phyloP scores from a whole-genome alignment of 1,139 yeast species.

The Blastobotrys capitulatus region DNA sequence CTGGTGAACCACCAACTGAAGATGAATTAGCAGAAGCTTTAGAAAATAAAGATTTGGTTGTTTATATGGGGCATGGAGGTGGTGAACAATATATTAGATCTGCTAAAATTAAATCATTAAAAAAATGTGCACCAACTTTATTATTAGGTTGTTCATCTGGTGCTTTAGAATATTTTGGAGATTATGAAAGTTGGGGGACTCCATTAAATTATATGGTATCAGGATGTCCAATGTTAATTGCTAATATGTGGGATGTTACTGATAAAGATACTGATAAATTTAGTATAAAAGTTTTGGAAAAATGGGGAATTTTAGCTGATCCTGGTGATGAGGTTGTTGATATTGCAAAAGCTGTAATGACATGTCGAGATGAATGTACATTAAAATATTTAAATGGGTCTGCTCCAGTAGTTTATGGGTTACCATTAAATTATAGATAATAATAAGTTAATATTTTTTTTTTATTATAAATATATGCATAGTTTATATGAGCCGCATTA shows the following conservation, averaged over 20 bases:
- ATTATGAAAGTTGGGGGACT: slow-evolving; percentile 71
- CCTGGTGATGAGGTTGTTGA: slow-evolving; percentile 21
- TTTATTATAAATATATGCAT: not conserved
- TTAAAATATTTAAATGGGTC: slow-evolving; percentile 70
- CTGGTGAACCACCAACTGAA: slow-evolving; percentile 55
- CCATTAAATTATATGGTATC: slow-evolving; percentile 69
- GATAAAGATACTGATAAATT: slow-evolving; percentile 90
- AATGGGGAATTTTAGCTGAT: slow-evolving; percentile 51
- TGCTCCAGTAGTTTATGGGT: slow-evolving; percentile 74
- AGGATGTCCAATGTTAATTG: slow-evolving; percentile 78
- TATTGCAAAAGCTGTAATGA: slow-evolving; percentile 48
- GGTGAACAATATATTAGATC: slow-evolving; percentile 75
- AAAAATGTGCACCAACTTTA: slow-evolving; percentile 58
- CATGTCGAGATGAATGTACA: slow-evolving; percentile 59
- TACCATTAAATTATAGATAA: slow-evolving; percentile 39
- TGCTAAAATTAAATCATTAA: slow-evolving; percentile 42
- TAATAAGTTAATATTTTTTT: not conserved
- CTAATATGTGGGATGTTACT: slow-evolving; percentile 94
- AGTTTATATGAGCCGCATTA: not conserved
- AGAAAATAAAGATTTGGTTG: slow-evolving; percentile 45
- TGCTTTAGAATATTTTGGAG: slow-evolving; percentile 51
- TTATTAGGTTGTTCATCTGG: slow-evolving; percentile 95
- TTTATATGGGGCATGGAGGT: slow-evolving; percentile 93
- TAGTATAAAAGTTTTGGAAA: slow-evolving; percentile 51
- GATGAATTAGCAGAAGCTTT: slow-evolving; percentile 41